Base-by-base conservation (phyloP, 768 basidiomycete species). In the Termitomyces sp. region DNA sequence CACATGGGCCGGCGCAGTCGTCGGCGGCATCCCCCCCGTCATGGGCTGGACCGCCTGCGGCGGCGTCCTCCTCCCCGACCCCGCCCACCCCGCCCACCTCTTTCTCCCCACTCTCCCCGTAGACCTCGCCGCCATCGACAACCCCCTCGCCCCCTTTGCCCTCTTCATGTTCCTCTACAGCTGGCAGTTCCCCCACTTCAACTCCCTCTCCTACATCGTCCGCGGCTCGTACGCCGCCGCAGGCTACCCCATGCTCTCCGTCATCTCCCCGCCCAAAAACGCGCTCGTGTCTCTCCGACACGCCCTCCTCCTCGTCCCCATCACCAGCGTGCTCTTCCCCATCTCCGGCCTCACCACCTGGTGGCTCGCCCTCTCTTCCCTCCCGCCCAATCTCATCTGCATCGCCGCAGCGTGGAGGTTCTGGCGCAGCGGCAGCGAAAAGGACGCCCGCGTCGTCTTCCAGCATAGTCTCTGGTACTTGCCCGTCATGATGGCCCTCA, bases 111-210 rank as follows among this genome's bases (percentile, higher is more conserved):
- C 74, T 24, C 60, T 72, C 41, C 59, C 73, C 5, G 58, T 79
- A 29, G 80, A 84, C 60, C 36, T 76, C 13, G 68, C 81, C n/a
- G 66, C 83, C 50, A 75, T 87, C 51, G 84, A 95, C 69, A 94
- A 92, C 68, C 87, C 94, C 0, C 81, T 97, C 42, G 83, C 89
- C 0, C 87, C 94, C 0, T 72, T 91, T 57, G 84, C 87, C 2
- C 76, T 99, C 3, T 92, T 91, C 74, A 79, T 87, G 72, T 72
- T 98, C 48, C 81, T 97, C 9, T 99, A 87, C 75, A 90, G 89
- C 60, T 99, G 96, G 96, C 97, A 99, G 69, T 98, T 98, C 74
- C 95, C 96, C 36, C 96, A 99, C 71, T 98, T 99, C 77, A 98
- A 95, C 71, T 72, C 93, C 1, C 78, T 99, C n/a, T 87, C 94